These are phyloP conservation scores for Pseudogymnoascus sp. DNA, from an alignment of 2,329 filamentous ascomycete genomes.

Conservation along the genomic window DNA sequence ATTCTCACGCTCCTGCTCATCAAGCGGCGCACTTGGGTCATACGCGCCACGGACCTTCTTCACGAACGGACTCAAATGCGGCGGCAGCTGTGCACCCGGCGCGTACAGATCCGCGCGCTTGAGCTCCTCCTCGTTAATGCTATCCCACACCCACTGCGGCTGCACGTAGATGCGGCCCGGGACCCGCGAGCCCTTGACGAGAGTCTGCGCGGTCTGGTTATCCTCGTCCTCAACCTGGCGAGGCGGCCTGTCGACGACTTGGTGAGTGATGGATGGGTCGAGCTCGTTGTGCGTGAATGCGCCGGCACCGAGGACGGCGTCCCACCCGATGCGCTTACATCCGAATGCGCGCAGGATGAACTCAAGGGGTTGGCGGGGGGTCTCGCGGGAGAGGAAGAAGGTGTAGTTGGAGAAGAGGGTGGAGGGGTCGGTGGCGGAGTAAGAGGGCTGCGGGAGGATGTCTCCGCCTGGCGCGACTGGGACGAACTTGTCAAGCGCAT, in stretches of 20 bases:
- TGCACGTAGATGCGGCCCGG: constrained; percentile 91
- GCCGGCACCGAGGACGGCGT: constrained; percentile 79
- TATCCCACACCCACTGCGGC: constrained; percentile 98
- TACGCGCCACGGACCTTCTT: constrained; percentile 80
- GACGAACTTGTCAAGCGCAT: constrained; percentile 85
- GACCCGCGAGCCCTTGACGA: constrained; percentile 60
- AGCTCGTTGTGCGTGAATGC: constrained; percentile 85
- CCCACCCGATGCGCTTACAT: constrained; percentile 94
- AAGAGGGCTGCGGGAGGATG: constrained; percentile 68
- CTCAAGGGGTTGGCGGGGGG: constrained; percentile 81
- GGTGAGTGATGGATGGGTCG: constrained; percentile 86
- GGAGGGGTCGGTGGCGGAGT: constrained; percentile 57
- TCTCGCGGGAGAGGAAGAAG: constrained; percentile 89
- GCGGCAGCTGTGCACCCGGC: constrained; percentile 81
- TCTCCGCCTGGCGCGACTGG: constrained; percentile 78
- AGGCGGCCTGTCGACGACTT: constrained; percentile 85
- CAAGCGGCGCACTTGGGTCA: constrained; percentile 78
- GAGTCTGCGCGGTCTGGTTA: constrained; percentile 53
- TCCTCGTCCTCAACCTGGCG: constrained; percentile 54
- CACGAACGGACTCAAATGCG: constrained; percentile 93
- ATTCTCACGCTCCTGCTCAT: constrained; percentile 78
- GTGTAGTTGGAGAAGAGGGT: constrained; percentile 83
- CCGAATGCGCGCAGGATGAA: constrained; percentile 91
- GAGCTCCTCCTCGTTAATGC: constrained; percentile 83
- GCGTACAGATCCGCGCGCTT: constrained; percentile 81